A percentile compares a stretch with the other conserved stretches of the same genome.
Conservation (phyloP, 495 filamentous ascomycete species). For the Sporormia fimetaria region DNA sequence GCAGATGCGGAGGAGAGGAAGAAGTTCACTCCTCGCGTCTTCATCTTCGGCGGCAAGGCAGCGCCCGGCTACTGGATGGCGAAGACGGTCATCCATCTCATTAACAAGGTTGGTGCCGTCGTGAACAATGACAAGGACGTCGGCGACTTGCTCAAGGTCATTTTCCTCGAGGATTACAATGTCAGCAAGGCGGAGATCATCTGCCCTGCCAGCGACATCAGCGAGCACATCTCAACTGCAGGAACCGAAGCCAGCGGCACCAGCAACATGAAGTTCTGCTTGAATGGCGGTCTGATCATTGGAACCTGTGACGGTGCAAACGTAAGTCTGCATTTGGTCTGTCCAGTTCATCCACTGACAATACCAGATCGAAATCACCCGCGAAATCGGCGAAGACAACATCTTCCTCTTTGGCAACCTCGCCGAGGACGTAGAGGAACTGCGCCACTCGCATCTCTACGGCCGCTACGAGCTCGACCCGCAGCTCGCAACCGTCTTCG, state of each 20-base stretch:
- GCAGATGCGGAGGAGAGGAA: conserved; percentile 76
- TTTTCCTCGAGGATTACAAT: conserved; percentile 97
- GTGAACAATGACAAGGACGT: conserved; percentile 87
- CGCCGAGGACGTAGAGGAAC: conserved; percentile 91
- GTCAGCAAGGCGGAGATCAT: conserved; percentile 99
- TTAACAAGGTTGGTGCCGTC: conserved; percentile 83
- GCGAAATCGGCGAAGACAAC: conserved; percentile 88
- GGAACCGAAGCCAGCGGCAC: conserved; percentile 69
- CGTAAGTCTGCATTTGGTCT: conserved; percentile 42
- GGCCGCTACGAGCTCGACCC: conserved; percentile 65
- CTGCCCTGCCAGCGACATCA: conserved; percentile 84
- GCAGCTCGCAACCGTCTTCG: conserved; percentile 67
- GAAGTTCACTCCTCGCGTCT: conserved; percentile 83
- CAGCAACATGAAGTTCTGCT: conserved; percentile 96
- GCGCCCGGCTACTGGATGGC: conserved; percentile 99
- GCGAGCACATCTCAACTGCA: conserved; percentile 96
- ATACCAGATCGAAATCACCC: conserved; percentile 84
- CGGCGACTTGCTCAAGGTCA: conserved; percentile 88
- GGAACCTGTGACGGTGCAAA: conserved; percentile 97
- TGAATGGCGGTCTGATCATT: conserved; percentile 94
- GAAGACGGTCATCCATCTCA: conserved; percentile 93
- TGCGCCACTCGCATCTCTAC: conserved; percentile 84
- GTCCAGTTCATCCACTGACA: conserved; percentile 14
- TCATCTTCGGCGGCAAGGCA: conserved; percentile 95
- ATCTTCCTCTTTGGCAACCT: conserved; percentile 98